Percentiles rank a stretch among this genome's conserved stretches.
These are phyloP conservation scores for Laguncularia racemosa DNA, from an alignment of 345 rosid genomes.

Conservation along the genomic window DNA sequence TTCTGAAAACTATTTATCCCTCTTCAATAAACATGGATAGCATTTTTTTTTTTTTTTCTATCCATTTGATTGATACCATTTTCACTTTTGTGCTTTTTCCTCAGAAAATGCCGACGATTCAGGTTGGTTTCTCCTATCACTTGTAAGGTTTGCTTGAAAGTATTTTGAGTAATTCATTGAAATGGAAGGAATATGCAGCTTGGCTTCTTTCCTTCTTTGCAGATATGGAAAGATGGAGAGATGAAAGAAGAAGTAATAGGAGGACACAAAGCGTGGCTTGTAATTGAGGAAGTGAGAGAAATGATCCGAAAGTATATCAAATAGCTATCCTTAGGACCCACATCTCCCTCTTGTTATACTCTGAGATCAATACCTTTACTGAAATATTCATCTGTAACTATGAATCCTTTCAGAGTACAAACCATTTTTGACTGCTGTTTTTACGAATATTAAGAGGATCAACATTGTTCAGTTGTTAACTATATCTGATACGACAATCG, in stretches of 20 bases:
- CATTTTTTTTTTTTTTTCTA: neutral
- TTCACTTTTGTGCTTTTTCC: neutral
- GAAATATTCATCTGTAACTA: no score
- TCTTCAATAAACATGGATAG: neutral
- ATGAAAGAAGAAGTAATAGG: slow-evolving; percentile 92
- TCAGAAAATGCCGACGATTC: slow-evolving; percentile 96
- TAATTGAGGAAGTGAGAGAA: slow-evolving; percentile 71
- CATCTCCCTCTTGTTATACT: no score
- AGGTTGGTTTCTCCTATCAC: slow-evolving; percentile 47
- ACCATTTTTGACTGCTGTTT: no score
- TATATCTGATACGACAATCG: no score
- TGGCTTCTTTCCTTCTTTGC: neutral
- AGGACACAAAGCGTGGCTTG: slow-evolving; percentile 96
- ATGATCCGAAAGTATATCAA: slow-evolving; percentile 47
- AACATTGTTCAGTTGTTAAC: no score
- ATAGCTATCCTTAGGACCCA: no score
- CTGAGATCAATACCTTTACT: no score
- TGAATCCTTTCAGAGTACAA: no score
- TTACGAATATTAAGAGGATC: no score
- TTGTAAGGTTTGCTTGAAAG: neutral
- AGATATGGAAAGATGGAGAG: slow-evolving; percentile 56
- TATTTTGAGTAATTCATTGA: neutral
- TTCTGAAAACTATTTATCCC: neutral
- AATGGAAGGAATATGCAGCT: neutral
- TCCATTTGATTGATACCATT: neutral